phyloP scores from a whole-genome alignment of 306 rosid species.

The Rosa lucieae region DNA sequence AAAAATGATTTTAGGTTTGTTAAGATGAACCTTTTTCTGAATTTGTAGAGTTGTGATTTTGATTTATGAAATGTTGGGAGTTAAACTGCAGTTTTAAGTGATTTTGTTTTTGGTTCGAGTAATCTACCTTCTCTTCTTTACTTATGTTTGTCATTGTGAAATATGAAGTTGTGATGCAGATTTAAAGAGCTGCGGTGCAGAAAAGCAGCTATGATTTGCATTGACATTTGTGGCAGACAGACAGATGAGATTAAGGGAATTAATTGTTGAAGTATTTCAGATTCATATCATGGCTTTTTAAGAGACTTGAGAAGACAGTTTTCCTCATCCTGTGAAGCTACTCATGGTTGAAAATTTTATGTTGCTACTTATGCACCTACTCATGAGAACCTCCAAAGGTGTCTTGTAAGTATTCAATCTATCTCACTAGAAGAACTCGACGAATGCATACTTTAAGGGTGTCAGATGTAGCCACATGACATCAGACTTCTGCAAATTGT shows the following conservation, averaged over 20 bases:
- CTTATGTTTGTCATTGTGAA: no score
- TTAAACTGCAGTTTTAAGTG: no score
- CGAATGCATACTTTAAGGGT: slow-evolving; percentile 81
- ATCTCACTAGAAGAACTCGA: slow-evolving; percentile 79
- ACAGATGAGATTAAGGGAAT: slow-evolving; percentile 69
- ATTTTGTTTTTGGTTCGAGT: no score
- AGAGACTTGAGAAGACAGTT: slow-evolving; percentile 85
- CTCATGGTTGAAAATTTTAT: slow-evolving; percentile 65
- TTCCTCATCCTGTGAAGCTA: slow-evolving; percentile 86
- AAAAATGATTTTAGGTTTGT: no score
- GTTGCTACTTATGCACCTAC: not conserved
- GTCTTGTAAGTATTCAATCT: slow-evolving; percentile 64
- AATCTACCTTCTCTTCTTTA: no score
- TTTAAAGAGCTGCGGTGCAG: no score
- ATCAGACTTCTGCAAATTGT: slow-evolving; percentile 82
- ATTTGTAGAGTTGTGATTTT: no score
- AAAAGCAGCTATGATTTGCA: slow-evolving; percentile 19
- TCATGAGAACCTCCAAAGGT: slow-evolving; percentile 61
- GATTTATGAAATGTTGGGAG: no score
- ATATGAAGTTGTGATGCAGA: no score
- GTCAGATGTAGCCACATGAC: slow-evolving; percentile 80
- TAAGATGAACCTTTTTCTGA: no score
- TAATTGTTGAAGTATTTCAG: slow-evolving; percentile 64
- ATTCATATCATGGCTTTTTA: slow-evolving; percentile 77
- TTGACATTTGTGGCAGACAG: slow-evolving; percentile 87